Evolutionary conservation across 164 flowering plant species (phyloP).

Genomic region (Aristolochia fimbriata): DNA sequence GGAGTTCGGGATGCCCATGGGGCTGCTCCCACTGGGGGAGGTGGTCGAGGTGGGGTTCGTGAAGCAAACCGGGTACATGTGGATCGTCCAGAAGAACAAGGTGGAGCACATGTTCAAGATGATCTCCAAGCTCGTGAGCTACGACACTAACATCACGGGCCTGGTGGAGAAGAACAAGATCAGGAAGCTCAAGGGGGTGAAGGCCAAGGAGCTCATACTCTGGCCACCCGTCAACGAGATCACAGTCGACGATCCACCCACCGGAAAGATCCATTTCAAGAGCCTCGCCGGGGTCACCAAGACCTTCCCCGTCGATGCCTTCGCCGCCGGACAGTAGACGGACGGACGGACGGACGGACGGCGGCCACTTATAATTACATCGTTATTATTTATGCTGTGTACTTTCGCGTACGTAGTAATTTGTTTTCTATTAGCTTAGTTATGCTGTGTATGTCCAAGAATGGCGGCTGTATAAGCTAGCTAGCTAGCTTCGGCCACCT

Average conservation of each 20-base stretch:
- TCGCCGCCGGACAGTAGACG: slow-evolving; percentile 11
- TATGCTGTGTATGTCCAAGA: background rate
- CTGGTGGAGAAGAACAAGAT: slow-evolving; percentile 15
- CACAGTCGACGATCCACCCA: slow-evolving; percentile 16
- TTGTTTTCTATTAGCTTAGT: background rate
- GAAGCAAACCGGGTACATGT: slow-evolving; percentile 24
- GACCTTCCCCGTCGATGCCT: slow-evolving; percentile 19
- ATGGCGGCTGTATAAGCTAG: too few species aligned
- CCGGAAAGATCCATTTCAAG: slow-evolving; percentile 28
- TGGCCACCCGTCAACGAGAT: slow-evolving; percentile 29
- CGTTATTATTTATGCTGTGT: too few species aligned
- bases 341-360: too few species aligned
- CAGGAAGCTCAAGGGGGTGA: slow-evolving; percentile 29
- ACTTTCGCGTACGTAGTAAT: too few species aligned
- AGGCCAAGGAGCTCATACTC: slow-evolving; percentile 29
- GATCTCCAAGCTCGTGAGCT: slow-evolving; percentile 23
- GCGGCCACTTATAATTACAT: too few species aligned
- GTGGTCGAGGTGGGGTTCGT: slow-evolving; percentile 23
- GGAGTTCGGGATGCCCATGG: slow-evolving; percentile 23
- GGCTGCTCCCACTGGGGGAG: slow-evolving; percentile 22
- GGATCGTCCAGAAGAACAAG: slow-evolving; percentile 27
- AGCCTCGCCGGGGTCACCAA: slow-evolving; percentile 23
- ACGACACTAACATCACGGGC: slow-evolving; percentile 17
- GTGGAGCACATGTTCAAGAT: slow-evolving; percentile 27
- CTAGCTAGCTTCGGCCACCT: background rate